A percentile compares a stretch with the other conserved stretches of the same genome.
Evolutionary conservation across 768 basidiomycete species (phyloP).

Genomic region (Guyanaporus albipodus): DNA sequence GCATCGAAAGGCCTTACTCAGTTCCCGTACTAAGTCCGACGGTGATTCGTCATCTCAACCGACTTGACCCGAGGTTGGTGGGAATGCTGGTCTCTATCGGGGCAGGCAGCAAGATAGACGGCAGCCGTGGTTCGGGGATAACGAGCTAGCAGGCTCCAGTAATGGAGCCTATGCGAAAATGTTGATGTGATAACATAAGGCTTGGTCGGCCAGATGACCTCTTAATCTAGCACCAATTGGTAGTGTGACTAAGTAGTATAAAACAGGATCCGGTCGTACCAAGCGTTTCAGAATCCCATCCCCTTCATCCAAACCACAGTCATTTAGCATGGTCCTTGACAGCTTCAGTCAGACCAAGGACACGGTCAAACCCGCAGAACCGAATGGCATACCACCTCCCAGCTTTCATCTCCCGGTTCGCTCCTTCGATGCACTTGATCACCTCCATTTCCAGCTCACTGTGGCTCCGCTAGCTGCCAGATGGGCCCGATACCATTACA

Average conservation of each 20-base stretch:
- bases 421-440: background rate
- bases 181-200: no score
- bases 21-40: no score
- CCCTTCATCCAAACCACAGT: background rate
- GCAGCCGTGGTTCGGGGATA: constrained; percentile 1
- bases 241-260: no score
- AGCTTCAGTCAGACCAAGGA: constrained; percentile 4
- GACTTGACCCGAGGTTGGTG: background rate
- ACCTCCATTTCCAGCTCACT: background rate
- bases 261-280: constrained; percentile 5
- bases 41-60: no score
- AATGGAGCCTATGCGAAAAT: no score
- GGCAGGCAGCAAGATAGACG: background rate
- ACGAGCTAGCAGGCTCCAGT: no score
- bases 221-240: no score
- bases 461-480: constrained; percentile 37
- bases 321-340: constrained; percentile 7
- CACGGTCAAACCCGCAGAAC: constrained; percentile 25
- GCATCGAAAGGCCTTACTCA: no score
- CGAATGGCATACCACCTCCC: constrained; percentile 41
- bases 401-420: constrained; percentile 40
- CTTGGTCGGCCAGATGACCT: no score
- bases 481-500: constrained; percentile 47
- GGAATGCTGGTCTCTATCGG: constrained; percentile 1
- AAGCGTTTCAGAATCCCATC: background rate